Evolutionary conservation across 208 protist genomes (phyloP), one percentile per base, ranked within the genome.

Genomic region (Borovskyia barvae): DNA sequence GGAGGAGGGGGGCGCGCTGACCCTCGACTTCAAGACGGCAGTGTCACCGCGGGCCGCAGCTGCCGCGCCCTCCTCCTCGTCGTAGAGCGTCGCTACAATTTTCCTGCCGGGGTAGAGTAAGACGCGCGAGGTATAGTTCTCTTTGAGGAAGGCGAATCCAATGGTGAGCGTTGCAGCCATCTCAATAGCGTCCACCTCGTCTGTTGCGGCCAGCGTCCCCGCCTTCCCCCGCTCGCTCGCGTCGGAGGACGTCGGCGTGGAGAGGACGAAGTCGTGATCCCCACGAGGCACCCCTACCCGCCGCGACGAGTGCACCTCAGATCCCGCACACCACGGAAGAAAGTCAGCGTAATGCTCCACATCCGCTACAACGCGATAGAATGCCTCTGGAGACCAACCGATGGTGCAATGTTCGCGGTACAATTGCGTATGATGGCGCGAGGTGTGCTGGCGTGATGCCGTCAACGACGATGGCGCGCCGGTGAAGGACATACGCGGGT

Each of bases 391-490:
- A 1, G 73, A 77, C 87, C 87, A 94, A 6, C 87, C 87, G 40
- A 94, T 68, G 25, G 74, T 77, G 61, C 81, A 90, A 64, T 85
- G 84, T 66, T 94, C 87, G 28, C 65, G 53, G 64, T 94, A 92
- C 37, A 82, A 52, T 53, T 87, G 72, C 36, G 62, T 52, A 39
- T 75, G 53, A 51, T 72, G 50, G 49, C 55, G 64, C 9, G 15
- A n/a, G n/a, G n/a, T n/a, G n/a, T n/a, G n/a, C n/a, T n/a, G n/a
- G n/a, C n/a, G n/a, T n/a, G n/a, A n/a, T n/a, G n/a, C n/a, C n/a
- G n/a, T n/a, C n/a, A n/a, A n/a, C 62, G 9, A 29, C 29, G 25
- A 7, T 8, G 1, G 19, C 17, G 20, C 22, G 36, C n/a, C 48
- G 33, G 48, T 25, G 66, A 14, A 11, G 24, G 39, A 32, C 22